Percentiles rank a stretch among this genome's conserved stretches.
These are phyloP conservation scores for Benincasa hispida DNA, from an alignment of 306 rosid genomes.

Conservation along the genomic window DNA sequence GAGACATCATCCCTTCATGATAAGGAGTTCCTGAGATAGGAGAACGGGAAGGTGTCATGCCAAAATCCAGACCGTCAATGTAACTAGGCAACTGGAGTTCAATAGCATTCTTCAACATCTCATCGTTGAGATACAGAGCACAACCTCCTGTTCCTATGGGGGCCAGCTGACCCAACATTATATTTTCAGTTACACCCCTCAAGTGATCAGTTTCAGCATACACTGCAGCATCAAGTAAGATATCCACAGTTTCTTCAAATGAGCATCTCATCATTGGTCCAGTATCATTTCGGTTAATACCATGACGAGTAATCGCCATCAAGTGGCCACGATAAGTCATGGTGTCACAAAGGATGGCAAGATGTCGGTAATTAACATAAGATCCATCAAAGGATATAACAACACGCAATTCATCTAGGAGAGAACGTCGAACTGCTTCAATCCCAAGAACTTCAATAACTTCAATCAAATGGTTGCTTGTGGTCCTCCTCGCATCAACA, in stretches of 20 bases:
- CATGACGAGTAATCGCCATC: slow-evolving; percentile 99
- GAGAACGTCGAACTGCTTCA: slow-evolving; percentile 88
- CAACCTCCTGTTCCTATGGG: slow-evolving; percentile 96
- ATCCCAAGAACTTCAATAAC: slow-evolving; percentile 96
- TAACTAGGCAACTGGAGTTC: slow-evolving; percentile 97
- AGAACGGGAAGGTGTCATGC: slow-evolving; percentile 96
- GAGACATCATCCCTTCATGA: slow-evolving; percentile 96
- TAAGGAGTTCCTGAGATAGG: slow-evolving; percentile 89
- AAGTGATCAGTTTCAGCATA: slow-evolving; percentile 77
- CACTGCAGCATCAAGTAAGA: slow-evolving; percentile 95
- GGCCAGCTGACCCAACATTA: slow-evolving; percentile 96
- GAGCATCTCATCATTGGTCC: slow-evolving; percentile 99
- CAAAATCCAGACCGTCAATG: slow-evolving; percentile 90
- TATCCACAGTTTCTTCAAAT: slow-evolving; percentile 95
- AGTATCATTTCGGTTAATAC: slow-evolving; percentile 87
- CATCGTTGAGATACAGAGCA: slow-evolving; percentile 75
- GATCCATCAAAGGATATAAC: slow-evolving; percentile 98
- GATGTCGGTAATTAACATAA: slow-evolving; percentile 87
- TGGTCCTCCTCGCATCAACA: slow-evolving; percentile 80
- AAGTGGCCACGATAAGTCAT: slow-evolving; percentile 98
- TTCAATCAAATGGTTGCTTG: slow-evolving; percentile 95
- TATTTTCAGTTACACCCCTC: slow-evolving; percentile 95
- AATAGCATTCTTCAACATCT: slow-evolving; percentile 92
- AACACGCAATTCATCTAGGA: slow-evolving; percentile 82
- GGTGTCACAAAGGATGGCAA: slow-evolving; percentile 96